A percentile compares a stretch with the other conserved stretches of the same genome.
Conservation (phyloP, 1,284 basidiomycete species). For the Malassezia dermatis region DNA sequence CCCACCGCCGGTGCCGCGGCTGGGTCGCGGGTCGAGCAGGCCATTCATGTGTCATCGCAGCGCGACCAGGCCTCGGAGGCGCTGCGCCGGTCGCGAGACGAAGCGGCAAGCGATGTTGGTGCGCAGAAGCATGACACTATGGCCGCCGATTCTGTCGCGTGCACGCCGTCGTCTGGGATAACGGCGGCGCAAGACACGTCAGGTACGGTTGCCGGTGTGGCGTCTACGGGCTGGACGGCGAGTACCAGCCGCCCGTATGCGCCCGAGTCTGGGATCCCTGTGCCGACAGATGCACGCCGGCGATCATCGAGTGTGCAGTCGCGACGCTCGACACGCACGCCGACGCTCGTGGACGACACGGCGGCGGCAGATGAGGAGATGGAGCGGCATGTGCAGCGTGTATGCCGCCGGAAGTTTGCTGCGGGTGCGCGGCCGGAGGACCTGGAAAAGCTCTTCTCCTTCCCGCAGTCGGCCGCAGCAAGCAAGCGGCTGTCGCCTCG, state of each 20-base stretch:
- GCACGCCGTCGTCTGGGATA: neutral
- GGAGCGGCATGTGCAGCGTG: constrained; percentile 80
- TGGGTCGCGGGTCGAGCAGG: neutral
- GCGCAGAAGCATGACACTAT: neutral
- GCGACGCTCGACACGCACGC: constrained; percentile 14
- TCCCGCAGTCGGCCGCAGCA: constrained; percentile 78
- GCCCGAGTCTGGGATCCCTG: neutral
- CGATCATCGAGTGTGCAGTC: constrained; percentile 1
- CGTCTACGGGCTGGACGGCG: neutral
- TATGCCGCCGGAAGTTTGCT: constrained; percentile 76
- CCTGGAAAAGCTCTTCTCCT: constrained; percentile 75
- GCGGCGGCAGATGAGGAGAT: constrained; percentile 87
- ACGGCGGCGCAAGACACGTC: neutral
- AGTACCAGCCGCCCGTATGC: neutral
- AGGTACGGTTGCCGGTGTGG: neutral
- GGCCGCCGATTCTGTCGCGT: neutral
- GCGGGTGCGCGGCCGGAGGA: constrained; percentile 68
- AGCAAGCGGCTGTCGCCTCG: constrained; percentile 60
- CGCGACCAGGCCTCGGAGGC: neutral
- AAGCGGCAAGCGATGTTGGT: neutral
- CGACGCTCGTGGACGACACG: constrained; percentile 63
- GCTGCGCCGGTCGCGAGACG: neutral
- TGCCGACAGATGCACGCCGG: constrained; percentile 12
- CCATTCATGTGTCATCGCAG: neutral
- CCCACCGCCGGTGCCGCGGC: neutral